Evolutionary conservation across 441 rosid species (phyloP), one percentile per base, ranked within the genome.

Genomic region (Populus trichocarpa): DNA sequence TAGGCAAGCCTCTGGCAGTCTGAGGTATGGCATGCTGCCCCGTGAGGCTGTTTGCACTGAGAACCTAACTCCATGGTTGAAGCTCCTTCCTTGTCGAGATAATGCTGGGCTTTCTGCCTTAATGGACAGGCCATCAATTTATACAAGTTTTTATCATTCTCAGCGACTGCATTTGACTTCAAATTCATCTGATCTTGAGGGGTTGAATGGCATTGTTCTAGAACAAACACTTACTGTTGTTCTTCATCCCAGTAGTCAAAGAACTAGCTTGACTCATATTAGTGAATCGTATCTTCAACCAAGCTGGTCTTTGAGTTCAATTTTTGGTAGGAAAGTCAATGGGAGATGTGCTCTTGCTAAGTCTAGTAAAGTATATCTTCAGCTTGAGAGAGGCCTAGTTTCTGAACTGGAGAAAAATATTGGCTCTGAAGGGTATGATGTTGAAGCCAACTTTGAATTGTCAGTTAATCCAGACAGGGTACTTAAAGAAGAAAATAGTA

Each of bases 21-120:
- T 94, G 85, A 88, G 98, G 82, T 91, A 96, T 81, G 98, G 99
- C 67, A 84, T 89, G 65, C 77, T 96, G 90, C 99, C 98, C 9
- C 98, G 98, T 73, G 99, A 96, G 86, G 98, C 98, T 83, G 95
- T 94, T 74, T 96, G 98, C 85, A 96, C 99, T 2, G 99, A 96
- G 90, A 96, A 96, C 78, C 86, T 94, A 80, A 96, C 98, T 76
- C 98, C 99, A 12, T 96, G 99, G 99, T 85, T 96, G 80, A 96
- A 94, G 90, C 87, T 96, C 66, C 98, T 94, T 76, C 98, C 98
- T 53, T 96, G 98, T 85, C 93, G 98, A 83, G 99, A 94, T 83
- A 96, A 92, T 87, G 91, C 92, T 66, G 98, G 98, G 57, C 83
- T 96, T 75, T 83, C 99, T 77, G 77, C 85, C 10, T 88, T 94